These are phyloP conservation scores for Heliamphora exappendiculata DNA, from an alignment of 148 eudicot species.

Conservation along the genomic window DNA sequence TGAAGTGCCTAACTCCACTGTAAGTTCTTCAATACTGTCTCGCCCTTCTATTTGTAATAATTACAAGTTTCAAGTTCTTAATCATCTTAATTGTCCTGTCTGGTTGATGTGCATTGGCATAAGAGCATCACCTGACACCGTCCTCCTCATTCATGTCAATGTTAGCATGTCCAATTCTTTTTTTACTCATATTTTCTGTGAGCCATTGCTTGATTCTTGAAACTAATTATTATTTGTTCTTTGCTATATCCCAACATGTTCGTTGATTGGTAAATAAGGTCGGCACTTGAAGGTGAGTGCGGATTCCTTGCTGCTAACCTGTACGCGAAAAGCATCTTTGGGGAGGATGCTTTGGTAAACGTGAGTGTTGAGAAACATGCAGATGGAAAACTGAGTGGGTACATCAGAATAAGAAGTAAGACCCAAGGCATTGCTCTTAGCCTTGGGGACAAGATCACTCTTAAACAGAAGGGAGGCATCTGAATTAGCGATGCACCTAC, in stretches of 20 bases:
- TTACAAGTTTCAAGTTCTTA: background rate
- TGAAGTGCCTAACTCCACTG: conserved; percentile 84
- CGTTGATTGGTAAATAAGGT: conserved; percentile 33
- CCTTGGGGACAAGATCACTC: conserved; percentile 94
- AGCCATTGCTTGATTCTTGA: background rate
- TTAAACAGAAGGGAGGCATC: conserved; percentile 76
- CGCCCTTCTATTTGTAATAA: background rate
- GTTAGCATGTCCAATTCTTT: background rate
- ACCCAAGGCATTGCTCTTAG: conserved; percentile 93
- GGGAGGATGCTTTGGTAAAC: conserved; percentile 91
- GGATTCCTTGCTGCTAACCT: conserved; percentile 90
- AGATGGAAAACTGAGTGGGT: conserved; percentile 83
- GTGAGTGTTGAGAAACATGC: conserved; percentile 78
- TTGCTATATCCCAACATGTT: background rate
- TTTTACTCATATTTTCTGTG: background rate
- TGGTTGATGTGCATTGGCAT: background rate
- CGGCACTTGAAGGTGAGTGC: conserved; percentile 90
- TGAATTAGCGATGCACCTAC: conserved; percentile 11
- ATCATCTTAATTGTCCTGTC: background rate
- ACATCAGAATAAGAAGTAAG: conserved; percentile 90
- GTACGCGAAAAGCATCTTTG: conserved; percentile 91
- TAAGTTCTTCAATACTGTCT: conserved; percentile 27
- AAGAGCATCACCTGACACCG: no score
- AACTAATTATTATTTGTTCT: background rate
- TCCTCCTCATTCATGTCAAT: background rate